Base-by-base conservation (phyloP, 192 early-diverging fungal genomes). In the Entomortierella beljakovae region DNA sequence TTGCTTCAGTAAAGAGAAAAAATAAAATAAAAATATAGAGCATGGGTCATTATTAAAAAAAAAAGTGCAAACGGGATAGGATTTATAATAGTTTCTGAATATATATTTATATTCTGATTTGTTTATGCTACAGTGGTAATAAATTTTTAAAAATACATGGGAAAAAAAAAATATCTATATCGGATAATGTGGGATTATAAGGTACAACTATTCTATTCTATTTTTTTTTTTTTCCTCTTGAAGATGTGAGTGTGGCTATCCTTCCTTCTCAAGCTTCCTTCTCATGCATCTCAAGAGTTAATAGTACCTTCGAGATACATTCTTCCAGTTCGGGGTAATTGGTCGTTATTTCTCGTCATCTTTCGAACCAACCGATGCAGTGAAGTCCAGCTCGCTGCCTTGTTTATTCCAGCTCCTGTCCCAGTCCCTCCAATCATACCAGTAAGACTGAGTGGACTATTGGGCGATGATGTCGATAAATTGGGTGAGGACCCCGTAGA, bases 1-100 rank as follows among this genome's bases (percentile, higher is more conserved):
- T 34, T 79, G 54, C 62, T 79, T 18, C 64, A 67, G 53, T 76
- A 54, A 63, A 76, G 25, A 34, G 2, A 13, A 2, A 1, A 57
- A 23, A 10, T 6, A n/a, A 3, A 20, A 25, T 46, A 35, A 6
- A 46, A 8, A 22, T 22, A 4, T n/a, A 61, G 23, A 48, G 9
- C 31, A 57, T 57, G 29, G 15, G 15, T 6, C 28, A 29, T 57
- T 15, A 33, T 15, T 22, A 35, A 57, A 57, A 29, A 57, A 34
- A 29, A 57, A 57, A 13, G 31, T 43, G 42, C 42, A 9, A 43
- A 43, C 42, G 42, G 42, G n/a, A n/a, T n/a, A n/a, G n/a, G n/a
- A n/a, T n/a, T 11, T 10, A 46, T 20, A 20, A 20, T 16, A 46
- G 15, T 20, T 46, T 15, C 15, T 46, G 3, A 53, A 29, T 28